Evolutionary conservation across 805 yeast genomes (phyloP).

Genomic region (Priceomyces medius): DNA sequence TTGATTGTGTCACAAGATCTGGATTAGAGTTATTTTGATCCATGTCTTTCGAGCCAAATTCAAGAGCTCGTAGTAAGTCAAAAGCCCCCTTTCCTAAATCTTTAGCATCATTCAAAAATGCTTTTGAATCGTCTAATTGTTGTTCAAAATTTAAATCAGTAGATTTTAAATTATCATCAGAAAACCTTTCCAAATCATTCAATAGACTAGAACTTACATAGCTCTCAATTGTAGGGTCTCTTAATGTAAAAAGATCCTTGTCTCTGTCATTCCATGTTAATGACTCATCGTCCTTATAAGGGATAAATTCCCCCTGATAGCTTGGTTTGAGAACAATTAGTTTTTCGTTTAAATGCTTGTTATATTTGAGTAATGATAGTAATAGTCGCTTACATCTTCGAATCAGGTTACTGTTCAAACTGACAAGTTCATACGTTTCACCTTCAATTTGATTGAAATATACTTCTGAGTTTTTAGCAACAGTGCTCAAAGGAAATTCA

Average conservation of each 20-base stretch:
- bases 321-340: conserved; percentile 18
- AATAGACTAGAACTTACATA: conserved; percentile 2
- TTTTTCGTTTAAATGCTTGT: conserved; percentile 20
- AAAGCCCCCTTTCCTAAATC: conserved; percentile 14
- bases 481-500: conserved; percentile 21
- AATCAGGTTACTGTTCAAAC: conserved; percentile 28
- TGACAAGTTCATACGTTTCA: conserved; percentile 30
- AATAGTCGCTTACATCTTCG: conserved; percentile 37
- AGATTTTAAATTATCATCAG: conserved; percentile 13
- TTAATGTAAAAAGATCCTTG: conserved; percentile 16
- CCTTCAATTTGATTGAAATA: conserved; percentile 27
- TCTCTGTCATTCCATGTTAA: conserved; percentile 32
- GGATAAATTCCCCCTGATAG: conserved; percentile 15
- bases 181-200: conserved; percentile 11
- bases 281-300: conserved; percentile 30
- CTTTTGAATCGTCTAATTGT: conserved; percentile 15
- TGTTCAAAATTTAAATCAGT: conserved; percentile 10
- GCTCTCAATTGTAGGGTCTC: background rate
- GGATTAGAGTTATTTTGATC: background rate
- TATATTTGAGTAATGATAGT: conserved; percentile 38
- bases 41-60: background rate
- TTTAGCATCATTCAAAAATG: conserved; percentile 7
- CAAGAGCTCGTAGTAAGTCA: conserved; percentile 17
- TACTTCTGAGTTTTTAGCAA: conserved; percentile 35
- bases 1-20: background rate